These are phyloP conservation scores for Nothomitra cinnamomea DNA, from an alignment of 2,329 filamentous ascomycete species.

Conservation along the genomic window DNA sequence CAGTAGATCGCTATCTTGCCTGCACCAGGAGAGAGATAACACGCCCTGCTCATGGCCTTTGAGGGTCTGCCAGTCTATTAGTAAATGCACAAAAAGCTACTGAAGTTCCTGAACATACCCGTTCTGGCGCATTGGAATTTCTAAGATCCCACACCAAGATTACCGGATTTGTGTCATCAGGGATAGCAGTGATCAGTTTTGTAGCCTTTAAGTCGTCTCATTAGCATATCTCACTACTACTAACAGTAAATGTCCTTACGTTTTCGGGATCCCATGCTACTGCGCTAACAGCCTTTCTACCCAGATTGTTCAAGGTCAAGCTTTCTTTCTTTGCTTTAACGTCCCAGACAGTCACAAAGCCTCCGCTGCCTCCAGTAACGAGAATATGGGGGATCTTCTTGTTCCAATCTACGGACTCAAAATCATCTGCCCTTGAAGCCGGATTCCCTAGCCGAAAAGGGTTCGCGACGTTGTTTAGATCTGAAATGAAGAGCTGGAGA, in stretches of 20 bases:
- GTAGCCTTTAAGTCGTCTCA: constrained; percentile 38
- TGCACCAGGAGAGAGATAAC: constrained; percentile 87
- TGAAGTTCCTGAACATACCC: constrained; percentile 18
- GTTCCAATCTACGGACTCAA: constrained; percentile 97
- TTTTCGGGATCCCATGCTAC: constrained; percentile 96
- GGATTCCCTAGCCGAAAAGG: constrained; percentile 79
- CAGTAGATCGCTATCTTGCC: constrained; percentile 73
- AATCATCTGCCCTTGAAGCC: constrained; percentile 79
- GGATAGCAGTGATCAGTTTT: constrained; percentile 81
- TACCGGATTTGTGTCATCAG: constrained; percentile 72
- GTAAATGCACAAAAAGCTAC: background rate
- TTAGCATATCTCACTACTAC: background rate
- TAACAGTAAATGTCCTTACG: constrained; percentile 20
- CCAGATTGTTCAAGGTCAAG: constrained; percentile 75
- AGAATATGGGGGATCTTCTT: constrained; percentile 94
- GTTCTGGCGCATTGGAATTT: constrained; percentile 87
- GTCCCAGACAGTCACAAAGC: constrained; percentile 97
- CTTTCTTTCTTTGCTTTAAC: constrained; percentile 96
- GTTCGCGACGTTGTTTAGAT: constrained; percentile 75
- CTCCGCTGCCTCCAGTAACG: constrained; percentile 80
- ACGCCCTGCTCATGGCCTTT: constrained; percentile 91
- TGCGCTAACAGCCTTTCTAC: constrained; percentile 82
- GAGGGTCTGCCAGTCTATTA: constrained; percentile 39
- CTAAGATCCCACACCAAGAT: constrained; percentile 89
- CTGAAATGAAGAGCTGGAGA: constrained; percentile 65